Evolutionary conservation across 2,329 filamentous ascomycete species (phyloP).

Genomic region (Nannizziopsis arthrosporioides): DNA sequence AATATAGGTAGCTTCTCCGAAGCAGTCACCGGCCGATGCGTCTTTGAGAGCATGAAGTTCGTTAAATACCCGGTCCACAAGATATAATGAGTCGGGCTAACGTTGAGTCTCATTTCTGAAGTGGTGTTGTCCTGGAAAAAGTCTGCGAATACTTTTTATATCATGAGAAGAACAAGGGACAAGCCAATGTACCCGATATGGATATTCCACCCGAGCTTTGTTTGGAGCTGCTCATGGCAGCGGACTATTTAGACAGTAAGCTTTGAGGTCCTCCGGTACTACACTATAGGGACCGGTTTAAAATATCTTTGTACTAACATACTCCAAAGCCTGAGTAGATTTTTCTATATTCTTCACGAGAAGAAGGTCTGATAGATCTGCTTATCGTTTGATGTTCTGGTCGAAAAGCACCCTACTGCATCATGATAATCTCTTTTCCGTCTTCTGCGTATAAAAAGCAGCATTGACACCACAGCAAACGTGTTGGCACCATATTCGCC

Average conservation of each 20-base stretch:
- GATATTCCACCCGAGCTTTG: slow-evolving; percentile 55
- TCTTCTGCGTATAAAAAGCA: too few species aligned
- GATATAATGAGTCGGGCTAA: neutral
- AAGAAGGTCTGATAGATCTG: too few species aligned
- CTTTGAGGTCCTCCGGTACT: neutral
- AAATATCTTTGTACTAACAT: too few species aligned
- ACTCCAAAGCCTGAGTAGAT: too few species aligned
- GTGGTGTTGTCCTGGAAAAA: slow-evolving; percentile 53
- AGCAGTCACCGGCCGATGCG: slow-evolving; percentile 45
- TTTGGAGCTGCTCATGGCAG: slow-evolving; percentile 54
- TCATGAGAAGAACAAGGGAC: slow-evolving; percentile 51
- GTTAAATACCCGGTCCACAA: neutral
- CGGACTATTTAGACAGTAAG: slow-evolving; percentile 49
- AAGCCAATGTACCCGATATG: slow-evolving; percentile 53
- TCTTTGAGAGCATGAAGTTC: slow-evolving; percentile 50
- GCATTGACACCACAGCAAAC: too few species aligned
- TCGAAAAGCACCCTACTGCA: too few species aligned
- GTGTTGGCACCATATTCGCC: too few species aligned
- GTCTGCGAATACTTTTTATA: slow-evolving; percentile 62
- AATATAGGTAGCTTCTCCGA: slow-evolving; percentile 49
- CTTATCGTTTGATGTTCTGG: too few species aligned
- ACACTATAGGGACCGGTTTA: too few species aligned
- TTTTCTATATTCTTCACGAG: too few species aligned
- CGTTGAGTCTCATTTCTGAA: slow-evolving; percentile 20
- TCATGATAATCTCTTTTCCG: too few species aligned